Percentiles rank a stretch among this genome's conserved stretches.
phyloP scores from a whole-genome alignment of 1,139 yeast genomes.

The Saccharomyces hybrid region DNA sequence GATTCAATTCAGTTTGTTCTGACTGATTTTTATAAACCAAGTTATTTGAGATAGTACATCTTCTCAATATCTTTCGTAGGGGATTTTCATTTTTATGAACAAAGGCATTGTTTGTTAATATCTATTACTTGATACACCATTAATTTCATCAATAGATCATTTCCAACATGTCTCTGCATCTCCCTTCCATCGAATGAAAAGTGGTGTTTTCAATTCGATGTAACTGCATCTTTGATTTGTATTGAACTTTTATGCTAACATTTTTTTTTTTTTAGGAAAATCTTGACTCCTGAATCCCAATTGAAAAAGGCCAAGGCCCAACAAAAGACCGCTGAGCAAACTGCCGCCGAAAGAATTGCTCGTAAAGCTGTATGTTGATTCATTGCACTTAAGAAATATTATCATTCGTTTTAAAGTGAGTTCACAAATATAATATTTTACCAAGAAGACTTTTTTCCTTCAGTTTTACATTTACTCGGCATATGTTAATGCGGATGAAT shows the following conservation, averaged over 20 bases:
- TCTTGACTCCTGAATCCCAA: constrained; percentile 80
- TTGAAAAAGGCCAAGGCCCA: constrained; percentile 90
- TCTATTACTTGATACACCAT: not conserved
- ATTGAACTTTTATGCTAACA: constrained; percentile 17
- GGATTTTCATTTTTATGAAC: not conserved
- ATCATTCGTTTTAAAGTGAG: constrained; percentile 2
- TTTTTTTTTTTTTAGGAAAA: constrained; percentile 26
- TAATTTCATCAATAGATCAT: constrained; percentile 1
- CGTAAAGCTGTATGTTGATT: constrained; percentile 77
- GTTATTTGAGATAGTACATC: not conserved
- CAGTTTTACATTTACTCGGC: not conserved
- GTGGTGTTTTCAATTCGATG: constrained; percentile 33
- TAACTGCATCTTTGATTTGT: constrained; percentile 18
- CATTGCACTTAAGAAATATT: not conserved
- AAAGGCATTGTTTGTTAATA: not conserved
- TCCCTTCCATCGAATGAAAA: constrained; percentile 32
- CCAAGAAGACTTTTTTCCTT: not conserved
- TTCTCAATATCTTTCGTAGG: not conserved
- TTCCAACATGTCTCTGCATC: constrained; percentile 27
- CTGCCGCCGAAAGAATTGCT: constrained; percentile 79
- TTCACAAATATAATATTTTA: not conserved
- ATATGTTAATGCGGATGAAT: not conserved
- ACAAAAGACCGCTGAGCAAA: constrained; percentile 78
- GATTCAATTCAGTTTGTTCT: too few species aligned
- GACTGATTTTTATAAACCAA: not conserved